Evolutionary conservation across 768 basidiomycete genomes (phyloP).

Genomic region (Cyclocybe cylindracea): DNA sequence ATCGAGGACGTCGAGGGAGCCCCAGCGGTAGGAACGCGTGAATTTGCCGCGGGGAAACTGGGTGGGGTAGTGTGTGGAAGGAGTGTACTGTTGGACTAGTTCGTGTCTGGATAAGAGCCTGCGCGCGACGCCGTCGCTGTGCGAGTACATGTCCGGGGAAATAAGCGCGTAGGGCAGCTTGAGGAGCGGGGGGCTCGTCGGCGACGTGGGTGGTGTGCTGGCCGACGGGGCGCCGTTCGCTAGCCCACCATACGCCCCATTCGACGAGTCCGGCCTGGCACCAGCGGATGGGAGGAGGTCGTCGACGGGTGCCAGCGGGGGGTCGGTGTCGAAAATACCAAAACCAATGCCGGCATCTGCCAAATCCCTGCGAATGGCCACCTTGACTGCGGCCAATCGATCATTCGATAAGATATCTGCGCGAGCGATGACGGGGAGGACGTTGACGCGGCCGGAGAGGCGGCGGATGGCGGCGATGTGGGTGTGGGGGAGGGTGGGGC

Average conservation of each 20-base stretch:
- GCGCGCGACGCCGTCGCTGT: slow-evolving; percentile 76
- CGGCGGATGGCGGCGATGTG: slow-evolving; percentile 80
- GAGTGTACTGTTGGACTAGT: slow-evolving; percentile 73
- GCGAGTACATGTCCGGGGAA: slow-evolving; percentile 81
- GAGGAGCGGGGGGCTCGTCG: slow-evolving; percentile 57
- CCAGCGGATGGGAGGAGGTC: slow-evolving; percentile 37
- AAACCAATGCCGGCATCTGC: slow-evolving; percentile 87
- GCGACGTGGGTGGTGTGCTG: slow-evolving; percentile 69
- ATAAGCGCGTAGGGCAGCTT: slow-evolving; percentile 84
- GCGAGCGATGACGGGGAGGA: slow-evolving; percentile 82
- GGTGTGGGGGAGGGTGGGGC: too few species aligned
- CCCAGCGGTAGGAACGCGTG: slow-evolving; percentile 81
- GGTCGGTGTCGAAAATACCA: slow-evolving; percentile 83
- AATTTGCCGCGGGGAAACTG: slow-evolving; percentile 65
- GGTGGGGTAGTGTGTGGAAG: slow-evolving; percentile 45
- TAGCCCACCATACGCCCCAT: slow-evolving; percentile 46
- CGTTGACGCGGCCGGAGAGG: slow-evolving; percentile 80
- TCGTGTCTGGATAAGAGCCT: slow-evolving; percentile 64
- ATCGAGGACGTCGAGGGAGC: slow-evolving; percentile 78
- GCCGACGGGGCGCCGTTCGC: slow-evolving; percentile 55
- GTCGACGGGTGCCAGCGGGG: slow-evolving; percentile 33
- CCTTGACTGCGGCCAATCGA: slow-evolving; percentile 75
- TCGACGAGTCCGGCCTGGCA: slow-evolving; percentile 49
- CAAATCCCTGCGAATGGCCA: slow-evolving; percentile 78
- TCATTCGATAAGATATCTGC: slow-evolving; percentile 84